Base-by-base conservation (phyloP, 164 flowering plant species). In the Liriodendron chinense region DNA sequence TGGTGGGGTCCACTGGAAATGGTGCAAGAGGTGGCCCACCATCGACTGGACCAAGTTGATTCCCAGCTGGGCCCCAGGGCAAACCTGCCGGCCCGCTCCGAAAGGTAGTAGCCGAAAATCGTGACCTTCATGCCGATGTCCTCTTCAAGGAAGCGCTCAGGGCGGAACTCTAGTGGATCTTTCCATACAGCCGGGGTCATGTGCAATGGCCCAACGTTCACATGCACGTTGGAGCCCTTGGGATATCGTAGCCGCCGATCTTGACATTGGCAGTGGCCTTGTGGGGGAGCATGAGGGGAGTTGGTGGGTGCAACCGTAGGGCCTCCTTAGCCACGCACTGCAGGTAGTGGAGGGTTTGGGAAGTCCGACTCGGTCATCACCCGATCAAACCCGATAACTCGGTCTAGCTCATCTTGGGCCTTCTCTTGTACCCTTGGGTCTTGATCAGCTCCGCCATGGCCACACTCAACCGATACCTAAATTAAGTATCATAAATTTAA, bases 221-320 rank as follows among this genome's bases (percentile, higher is more conserved):
- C 81, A 20, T 76, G 79, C 9, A 81, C 72, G 28, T 68, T 71
- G n/a, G 84, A 63, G 23, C 84, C 81, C 73, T 78, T 81, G 56
- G 84, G 24, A 81, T 43, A 34, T 82, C 80, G 14, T 82, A 82
- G 75, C 84, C 81, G n/a, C n/a, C n/a, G n/a, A n/a, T n/a, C n/a
- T n/a, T n/a, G n/a, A n/a, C n/a, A n/a, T n/a, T 71, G 7, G 80
- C 80, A 24, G 71, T 72, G 48, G 84, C 82, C 73, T 69, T 77
- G 82, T 79, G 82, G 21, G 84, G 84, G 23, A 79, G 76, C 82
- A 82, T 79, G 12, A 79, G 80, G 0, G 84, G 84, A 5, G 81
- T 79, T 21, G 82, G 84, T 1, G 84, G 84, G 75, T 82, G 84
- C 67, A 79, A 59, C 21, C 80, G 74, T 2, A 79, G 47, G 12